A percentile compares a stretch with the other conserved stretches of the same genome.
Conservation (phyloP, 345 rosid species). For the Camelina sativa region DNA sequence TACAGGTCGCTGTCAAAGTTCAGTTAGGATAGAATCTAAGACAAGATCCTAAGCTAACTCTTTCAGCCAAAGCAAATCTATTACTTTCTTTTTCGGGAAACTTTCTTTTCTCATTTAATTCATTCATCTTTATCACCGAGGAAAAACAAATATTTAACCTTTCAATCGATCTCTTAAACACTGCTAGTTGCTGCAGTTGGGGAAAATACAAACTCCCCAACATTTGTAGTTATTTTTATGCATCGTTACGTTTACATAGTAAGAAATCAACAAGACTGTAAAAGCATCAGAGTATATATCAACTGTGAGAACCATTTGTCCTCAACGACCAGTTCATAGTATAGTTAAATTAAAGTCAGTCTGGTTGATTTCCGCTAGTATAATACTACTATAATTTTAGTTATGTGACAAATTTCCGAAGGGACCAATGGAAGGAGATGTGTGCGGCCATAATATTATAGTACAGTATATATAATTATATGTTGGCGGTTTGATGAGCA, state of each 20-base stretch:
- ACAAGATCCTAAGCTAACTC: constrained; percentile 51
- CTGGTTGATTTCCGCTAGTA: no score
- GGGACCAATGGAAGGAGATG: constrained; percentile 37
- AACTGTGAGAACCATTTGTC: constrained; percentile 3
- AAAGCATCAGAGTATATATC: no score
- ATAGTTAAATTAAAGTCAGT: not conserved
- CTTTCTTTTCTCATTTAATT: constrained; percentile 25
- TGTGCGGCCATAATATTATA: constrained; percentile 40
- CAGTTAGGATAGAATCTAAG: constrained; percentile 47
- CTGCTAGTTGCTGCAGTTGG: not conserved
- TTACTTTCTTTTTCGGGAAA: constrained; percentile 43
- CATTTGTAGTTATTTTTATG: not conserved
- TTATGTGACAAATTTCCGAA: constrained; percentile 23
- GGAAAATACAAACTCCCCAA: not conserved
- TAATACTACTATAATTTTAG: no score
- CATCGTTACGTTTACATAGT: not conserved
- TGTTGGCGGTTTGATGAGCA: constrained; percentile 42
- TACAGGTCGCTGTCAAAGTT: constrained; percentile 44
- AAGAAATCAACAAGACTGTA: no score
- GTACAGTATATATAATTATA: constrained; percentile 27
- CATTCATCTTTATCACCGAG: constrained; percentile 1
- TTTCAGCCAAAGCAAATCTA: constrained; percentile 46
- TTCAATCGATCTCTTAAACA: not conserved
- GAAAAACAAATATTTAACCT: constrained; percentile 5
- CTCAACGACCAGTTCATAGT: not conserved